phyloP scores from a whole-genome alignment of 345 rosid genomes.

The Syzygium jambos region DNA sequence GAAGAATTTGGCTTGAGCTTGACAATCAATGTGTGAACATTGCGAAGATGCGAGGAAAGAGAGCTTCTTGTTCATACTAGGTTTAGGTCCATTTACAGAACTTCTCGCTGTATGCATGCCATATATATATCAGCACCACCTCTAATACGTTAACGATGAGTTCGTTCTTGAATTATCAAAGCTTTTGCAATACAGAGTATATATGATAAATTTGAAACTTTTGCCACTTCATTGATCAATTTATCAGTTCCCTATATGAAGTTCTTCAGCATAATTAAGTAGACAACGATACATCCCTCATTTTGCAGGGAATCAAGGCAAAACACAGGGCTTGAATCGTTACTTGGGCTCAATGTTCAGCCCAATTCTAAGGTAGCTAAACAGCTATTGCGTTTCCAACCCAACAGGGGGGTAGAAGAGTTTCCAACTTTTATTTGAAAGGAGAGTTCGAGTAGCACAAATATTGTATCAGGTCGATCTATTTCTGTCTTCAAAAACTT shows the following conservation, averaged over 20 bases:
- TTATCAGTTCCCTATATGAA: not conserved
- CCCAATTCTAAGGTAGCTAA: not conserved
- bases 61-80: not conserved
- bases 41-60: not conserved
- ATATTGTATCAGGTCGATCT: not conserved
- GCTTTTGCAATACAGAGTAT: not conserved
- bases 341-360: not conserved
- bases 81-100: not conserved
- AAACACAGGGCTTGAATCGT: not conserved
- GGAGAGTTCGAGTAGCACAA: not conserved
- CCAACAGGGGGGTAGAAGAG: not conserved
- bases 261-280: not conserved
- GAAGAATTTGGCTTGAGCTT: not conserved
- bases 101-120: not conserved
- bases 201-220: not conserved
- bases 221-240: not conserved
- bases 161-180: not conserved
- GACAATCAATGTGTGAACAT: not conserved
- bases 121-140: not conserved
- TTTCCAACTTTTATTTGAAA: not conserved
- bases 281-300: not conserved
- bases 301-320: not conserved
- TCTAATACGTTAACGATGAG: not conserved
- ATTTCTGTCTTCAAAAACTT: not conserved
- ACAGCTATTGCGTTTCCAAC: not conserved